Conservation (phyloP, 208 protist species). For the Acanthamoeba healyi region DNA sequence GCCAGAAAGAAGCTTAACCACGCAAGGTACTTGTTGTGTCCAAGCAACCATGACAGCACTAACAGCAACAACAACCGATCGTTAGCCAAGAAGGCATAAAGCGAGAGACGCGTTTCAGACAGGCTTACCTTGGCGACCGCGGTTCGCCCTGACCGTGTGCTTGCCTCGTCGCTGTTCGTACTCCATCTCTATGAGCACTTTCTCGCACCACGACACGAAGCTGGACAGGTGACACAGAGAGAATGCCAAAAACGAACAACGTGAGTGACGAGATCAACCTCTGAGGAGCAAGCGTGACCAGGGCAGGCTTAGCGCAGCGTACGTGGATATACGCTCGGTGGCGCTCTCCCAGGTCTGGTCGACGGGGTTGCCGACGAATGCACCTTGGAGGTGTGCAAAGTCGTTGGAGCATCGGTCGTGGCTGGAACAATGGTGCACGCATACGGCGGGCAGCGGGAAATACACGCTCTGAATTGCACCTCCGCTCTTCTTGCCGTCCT, state of each 20-base stretch:
- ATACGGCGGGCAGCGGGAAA: conserved; percentile 53
- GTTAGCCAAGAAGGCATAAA: not conserved
- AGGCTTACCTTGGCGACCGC: not conserved
- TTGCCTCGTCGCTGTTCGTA: conserved; percentile 7
- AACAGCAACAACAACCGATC: too few species aligned
- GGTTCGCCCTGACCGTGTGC: not conserved
- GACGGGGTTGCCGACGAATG: conserved; percentile 1
- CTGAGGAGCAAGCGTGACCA: not conserved
- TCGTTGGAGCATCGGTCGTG: conserved; percentile 11
- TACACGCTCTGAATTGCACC: conserved; percentile 72
- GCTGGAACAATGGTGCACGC: conserved; percentile 18
- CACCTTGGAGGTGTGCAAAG: conserved; percentile 11
- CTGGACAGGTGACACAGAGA: not conserved
- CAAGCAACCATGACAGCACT: not conserved
- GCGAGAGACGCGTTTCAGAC: not conserved
- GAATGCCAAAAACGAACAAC: not conserved
- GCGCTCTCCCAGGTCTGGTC: conserved; percentile 65
- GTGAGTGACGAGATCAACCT: not conserved
- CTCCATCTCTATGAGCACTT: conserved; percentile 68
- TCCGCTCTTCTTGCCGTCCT: conserved; percentile 18
- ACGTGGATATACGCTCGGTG: conserved; percentile 66
- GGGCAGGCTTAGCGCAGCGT: not conserved
- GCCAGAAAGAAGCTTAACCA: conserved; percentile 34
- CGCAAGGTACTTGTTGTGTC: conserved; percentile 36
- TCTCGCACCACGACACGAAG: conserved; percentile 65